phyloP scores from a whole-genome alignment of 805 yeast genomes.

The Sungouiella thailandica region DNA sequence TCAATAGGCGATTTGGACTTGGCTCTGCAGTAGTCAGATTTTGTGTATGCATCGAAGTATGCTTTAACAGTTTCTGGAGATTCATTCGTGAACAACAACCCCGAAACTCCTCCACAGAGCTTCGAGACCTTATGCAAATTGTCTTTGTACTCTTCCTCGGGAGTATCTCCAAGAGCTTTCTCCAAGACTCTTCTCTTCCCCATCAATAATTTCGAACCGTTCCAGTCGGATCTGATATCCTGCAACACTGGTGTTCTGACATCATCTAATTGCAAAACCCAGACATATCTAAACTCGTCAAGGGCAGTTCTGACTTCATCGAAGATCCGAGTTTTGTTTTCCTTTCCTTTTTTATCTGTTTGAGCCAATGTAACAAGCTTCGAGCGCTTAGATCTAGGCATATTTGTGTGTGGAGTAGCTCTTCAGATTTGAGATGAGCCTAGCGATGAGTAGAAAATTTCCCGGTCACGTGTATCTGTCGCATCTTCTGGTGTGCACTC shows the following conservation, averaged over 20 bases:
- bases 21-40: slow-evolving; percentile 84
- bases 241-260: slow-evolving; percentile 95
- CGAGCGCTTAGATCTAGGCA: slow-evolving; percentile 98
- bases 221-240: slow-evolving; percentile 89
- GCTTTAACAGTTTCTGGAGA: slow-evolving; percentile 80
- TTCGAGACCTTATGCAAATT: slow-evolving; percentile 67
- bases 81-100: slow-evolving; percentile 87
- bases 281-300: slow-evolving; percentile 70
- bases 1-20: slow-evolving; percentile 79
- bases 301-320: slow-evolving; percentile 83
- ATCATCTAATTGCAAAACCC: slow-evolving; percentile 85
- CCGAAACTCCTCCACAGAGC: slow-evolving; percentile 71
- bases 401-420: slow-evolving; percentile 21
- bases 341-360: slow-evolving; percentile 93
- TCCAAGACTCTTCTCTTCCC: slow-evolving; percentile 93
- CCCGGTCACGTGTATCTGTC: slow-evolving; percentile 6
- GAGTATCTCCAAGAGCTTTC: slow-evolving; percentile 84
- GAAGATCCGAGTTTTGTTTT: slow-evolving; percentile 84
- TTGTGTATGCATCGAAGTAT: slow-evolving; percentile 76
- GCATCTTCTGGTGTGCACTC: too few species aligned
- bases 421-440: slow-evolving; percentile 3
- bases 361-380: slow-evolving; percentile 93
- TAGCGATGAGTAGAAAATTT: slow-evolving; percentile 4
- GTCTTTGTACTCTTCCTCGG: slow-evolving; percentile 87
- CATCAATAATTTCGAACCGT: slow-evolving; percentile 79